Evolutionary conservation across 345 rosid species (phyloP), one percentile per base, ranked within the genome.

Genomic region (Gossypium bickii): DNA sequence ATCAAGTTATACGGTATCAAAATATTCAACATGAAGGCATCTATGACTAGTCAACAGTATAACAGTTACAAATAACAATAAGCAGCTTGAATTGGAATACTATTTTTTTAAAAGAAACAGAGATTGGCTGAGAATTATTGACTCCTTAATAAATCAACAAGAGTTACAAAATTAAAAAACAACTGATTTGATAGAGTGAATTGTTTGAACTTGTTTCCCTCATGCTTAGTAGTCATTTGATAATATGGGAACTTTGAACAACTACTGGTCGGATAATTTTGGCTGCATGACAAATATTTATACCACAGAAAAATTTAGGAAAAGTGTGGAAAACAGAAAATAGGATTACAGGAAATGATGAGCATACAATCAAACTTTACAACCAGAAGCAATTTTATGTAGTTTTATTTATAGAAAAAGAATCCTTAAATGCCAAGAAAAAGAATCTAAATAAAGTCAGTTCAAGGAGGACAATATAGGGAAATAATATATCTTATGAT

Each of bases 1-100:
- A 60, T 59, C 75, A 72, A 59, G 65, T 20, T 44, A n/a, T 58
- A 27, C 63, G 12, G 18, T 48, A 60, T 18, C 57, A 74, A 29
- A 43, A 60, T 41, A 29, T 25, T 22, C 45, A 60, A 60, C 29
- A 60, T 11, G 24, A 73, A 58, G 22, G 68, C 56, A 70, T 70
- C 47, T 22, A 45, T 7, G 18, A 67, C 55, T 22, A 43, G 71
- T 67, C 51, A 65, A 43, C 49, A 65, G 27, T 49, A 44, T 1
- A 5, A 44, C 12, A 1, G 12, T 64, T 27, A 16, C 4, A 29
- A 44, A 44, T 45, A 66, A 16, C 34, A 2, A 17, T 20, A 18
- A 66, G 70, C 53, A 66, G 24, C 53, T 66, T 20, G 70, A 66
- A 66, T 44, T 20, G 48, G 24, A 38, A 41, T 9, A 41, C 13